phyloP scores from a whole-genome alignment of 805 yeast genomes.

The Candida ipomoeae region DNA sequence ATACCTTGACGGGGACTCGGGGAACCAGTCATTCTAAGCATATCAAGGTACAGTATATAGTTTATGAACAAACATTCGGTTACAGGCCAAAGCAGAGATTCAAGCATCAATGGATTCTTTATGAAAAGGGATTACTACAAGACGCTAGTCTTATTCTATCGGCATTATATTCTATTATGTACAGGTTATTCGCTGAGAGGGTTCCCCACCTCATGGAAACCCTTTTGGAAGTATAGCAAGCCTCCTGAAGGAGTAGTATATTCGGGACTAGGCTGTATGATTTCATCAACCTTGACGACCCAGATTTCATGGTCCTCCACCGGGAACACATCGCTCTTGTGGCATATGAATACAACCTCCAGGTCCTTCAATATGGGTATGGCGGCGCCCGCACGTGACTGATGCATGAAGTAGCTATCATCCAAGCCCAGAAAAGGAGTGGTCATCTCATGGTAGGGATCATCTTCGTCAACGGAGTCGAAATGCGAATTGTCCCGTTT shows the following conservation, averaged over 20 bases:
- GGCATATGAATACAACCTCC: slow-evolving; percentile 62
- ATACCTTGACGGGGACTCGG: not conserved
- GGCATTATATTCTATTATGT: not conserved
- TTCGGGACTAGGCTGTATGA: slow-evolving; percentile 29
- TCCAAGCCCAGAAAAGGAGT: slow-evolving; percentile 48
- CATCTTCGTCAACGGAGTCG: slow-evolving; percentile 25
- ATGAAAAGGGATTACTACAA: no score
- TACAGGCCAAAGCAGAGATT: no score
- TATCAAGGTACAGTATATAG: not conserved
- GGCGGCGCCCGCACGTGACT: slow-evolving; percentile 20
- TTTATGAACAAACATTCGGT: not conserved
- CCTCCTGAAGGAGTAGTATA: slow-evolving; percentile 49
- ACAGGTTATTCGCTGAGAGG: slow-evolving; percentile 21
- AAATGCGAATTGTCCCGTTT: slow-evolving; percentile 40
- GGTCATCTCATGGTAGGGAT: slow-evolving; percentile 40
- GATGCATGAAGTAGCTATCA: slow-evolving; percentile 22
- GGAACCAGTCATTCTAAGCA: not conserved
- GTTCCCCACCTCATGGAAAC: slow-evolving; percentile 47
- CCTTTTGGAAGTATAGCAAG: slow-evolving; percentile 57
- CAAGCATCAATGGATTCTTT: no score
- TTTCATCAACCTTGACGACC: slow-evolving; percentile 72
- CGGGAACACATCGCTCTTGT: slow-evolving; percentile 45
- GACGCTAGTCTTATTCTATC: no score
- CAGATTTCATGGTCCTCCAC: slow-evolving; percentile 89
- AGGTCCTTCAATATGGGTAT: slow-evolving; percentile 57